Conservation (phyloP, 805 yeast species). For the Clavispora fructus region DNA sequence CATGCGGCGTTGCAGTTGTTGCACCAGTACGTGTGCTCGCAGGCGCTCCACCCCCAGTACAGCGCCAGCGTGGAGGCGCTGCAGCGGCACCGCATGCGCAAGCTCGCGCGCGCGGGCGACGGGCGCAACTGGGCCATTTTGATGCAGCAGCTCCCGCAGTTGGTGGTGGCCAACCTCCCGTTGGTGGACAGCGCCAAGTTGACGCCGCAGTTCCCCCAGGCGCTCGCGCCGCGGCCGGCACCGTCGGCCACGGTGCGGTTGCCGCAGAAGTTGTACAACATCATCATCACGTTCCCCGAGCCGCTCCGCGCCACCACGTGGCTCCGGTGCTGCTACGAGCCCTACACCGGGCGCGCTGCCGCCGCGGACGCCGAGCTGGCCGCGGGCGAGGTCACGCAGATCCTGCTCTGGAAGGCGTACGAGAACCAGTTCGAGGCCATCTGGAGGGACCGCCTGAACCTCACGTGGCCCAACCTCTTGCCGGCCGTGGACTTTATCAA, state of each 20-base stretch:
- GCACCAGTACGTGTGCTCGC: slow-evolving; percentile 71
- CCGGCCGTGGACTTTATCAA: slow-evolving; percentile 97
- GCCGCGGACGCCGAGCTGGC: slow-evolving; percentile 25
- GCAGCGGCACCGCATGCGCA: slow-evolving; percentile 34
- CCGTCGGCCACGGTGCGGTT: slow-evolving; percentile 65
- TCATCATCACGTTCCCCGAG: slow-evolving; percentile 64
- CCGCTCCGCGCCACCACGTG: slow-evolving; percentile 90
- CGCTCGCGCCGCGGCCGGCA: slow-evolving; percentile 50
- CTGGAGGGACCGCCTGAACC: slow-evolving; percentile 36
- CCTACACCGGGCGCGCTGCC: slow-evolving; percentile 30
- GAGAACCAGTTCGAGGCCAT: slow-evolving; percentile 76
- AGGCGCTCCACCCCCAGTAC: slow-evolving; percentile 34
- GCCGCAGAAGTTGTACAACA: slow-evolving; percentile 48
- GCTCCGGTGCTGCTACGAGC: slow-evolving; percentile 89
- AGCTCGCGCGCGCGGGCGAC: slow-evolving; percentile 49
- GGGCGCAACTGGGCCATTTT: slow-evolving; percentile 47
- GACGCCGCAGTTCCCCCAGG: slow-evolving; percentile 18
- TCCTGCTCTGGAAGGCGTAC: slow-evolving; percentile 91
- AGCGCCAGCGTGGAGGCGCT: slow-evolving; percentile 26
- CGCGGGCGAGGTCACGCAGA: slow-evolving; percentile 85
- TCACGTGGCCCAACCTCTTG: slow-evolving; percentile 40
- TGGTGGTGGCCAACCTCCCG: slow-evolving; percentile 37
- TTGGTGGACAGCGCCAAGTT: slow-evolving; percentile 28
- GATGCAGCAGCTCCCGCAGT: slow-evolving; percentile 55
- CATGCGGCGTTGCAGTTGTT: slow-evolving; percentile 75